These are phyloP conservation scores for Hygrophorus russula DNA, from an alignment of 768 basidiomycete species.

Conservation along the genomic window DNA sequence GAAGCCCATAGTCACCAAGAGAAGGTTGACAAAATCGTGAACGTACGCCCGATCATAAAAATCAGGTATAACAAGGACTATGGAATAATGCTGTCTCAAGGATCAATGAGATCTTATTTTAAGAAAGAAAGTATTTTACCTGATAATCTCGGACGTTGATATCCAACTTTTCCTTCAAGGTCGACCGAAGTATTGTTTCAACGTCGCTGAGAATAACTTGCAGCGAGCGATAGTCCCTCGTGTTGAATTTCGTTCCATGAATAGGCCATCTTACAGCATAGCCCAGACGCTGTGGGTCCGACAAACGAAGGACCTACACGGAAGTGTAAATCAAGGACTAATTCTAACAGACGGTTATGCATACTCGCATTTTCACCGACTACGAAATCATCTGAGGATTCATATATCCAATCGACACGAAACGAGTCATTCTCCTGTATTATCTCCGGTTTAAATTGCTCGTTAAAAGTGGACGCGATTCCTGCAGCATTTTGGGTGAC, in stretches of 20 bases:
- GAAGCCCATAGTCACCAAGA: constrained; percentile 79
- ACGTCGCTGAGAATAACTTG: constrained; percentile 72
- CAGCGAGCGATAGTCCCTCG: constrained; percentile 58
- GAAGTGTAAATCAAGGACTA: constrained; percentile 1
- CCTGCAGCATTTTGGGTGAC: constrained; percentile 60
- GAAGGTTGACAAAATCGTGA: constrained; percentile 59
- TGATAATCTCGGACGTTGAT: constrained; percentile 46
- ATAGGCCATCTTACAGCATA: constrained; percentile 81
- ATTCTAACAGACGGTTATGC: not conserved
- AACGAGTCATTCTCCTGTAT: constrained; percentile 78
- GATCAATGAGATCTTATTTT: not conserved
- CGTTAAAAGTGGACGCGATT: constrained; percentile 72
- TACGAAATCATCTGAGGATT: constrained; percentile 33
- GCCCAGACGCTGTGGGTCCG: constrained; percentile 54
- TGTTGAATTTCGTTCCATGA: constrained; percentile 73
- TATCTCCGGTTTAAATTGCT: constrained; percentile 74
- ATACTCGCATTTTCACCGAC: constrained; percentile 59
- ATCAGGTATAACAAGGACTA: constrained; percentile 86
- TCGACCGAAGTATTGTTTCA: constrained; percentile 51
- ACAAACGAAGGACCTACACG: constrained; percentile 53
- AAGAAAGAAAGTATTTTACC: constrained; percentile 25
- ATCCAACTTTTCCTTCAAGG: constrained; percentile 49
- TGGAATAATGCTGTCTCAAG: constrained; percentile 65
- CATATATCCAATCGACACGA: constrained; percentile 74
- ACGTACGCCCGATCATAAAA: constrained; percentile 81